phyloP scores from a whole-genome alignment of 371 early-diverging fungal genomes.

The Mortierella sp. region DNA sequence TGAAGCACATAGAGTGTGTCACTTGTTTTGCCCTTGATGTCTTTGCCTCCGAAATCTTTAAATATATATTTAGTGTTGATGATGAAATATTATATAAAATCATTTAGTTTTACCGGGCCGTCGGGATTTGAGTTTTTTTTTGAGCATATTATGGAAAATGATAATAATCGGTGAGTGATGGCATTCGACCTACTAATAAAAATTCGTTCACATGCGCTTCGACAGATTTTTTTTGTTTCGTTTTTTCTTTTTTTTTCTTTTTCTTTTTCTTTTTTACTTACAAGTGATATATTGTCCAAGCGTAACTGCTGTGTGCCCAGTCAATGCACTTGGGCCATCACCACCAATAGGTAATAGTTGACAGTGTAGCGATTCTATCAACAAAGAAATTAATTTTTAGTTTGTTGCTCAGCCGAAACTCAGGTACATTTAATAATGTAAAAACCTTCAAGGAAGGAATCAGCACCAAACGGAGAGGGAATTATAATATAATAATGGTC shows the following conservation, averaged over 20 bases:
- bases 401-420: slow-evolving; percentile 4
- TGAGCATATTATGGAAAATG: not conserved
- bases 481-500: not conserved
- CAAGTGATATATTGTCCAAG: slow-evolving; percentile 54
- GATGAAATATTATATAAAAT: not conserved
- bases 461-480: not conserved
- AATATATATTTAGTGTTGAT: slow-evolving; percentile 4
- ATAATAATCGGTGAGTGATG: not conserved
- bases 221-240: too few species aligned
- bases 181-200: not conserved
- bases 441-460: not conserved
- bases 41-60: slow-evolving; percentile 55
- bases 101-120: not conserved
- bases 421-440: not conserved
- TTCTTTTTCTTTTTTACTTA: slow-evolving; percentile 12
- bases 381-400: slow-evolving; percentile 1
- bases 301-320: slow-evolving; percentile 47
- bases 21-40: slow-evolving; percentile 51
- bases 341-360: slow-evolving; percentile 40
- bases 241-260: too few species aligned
- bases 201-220: slow-evolving; percentile 1
- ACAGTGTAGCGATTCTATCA: slow-evolving; percentile 48
- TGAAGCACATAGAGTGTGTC: slow-evolving; percentile 38
- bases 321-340: slow-evolving; percentile 28
- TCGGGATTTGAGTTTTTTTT: not conserved